A percentile compares a stretch with the other conserved stretches of the same genome.
phyloP scores from a whole-genome alignment of 768 basidiomycete genomes.

The Lanmaoa rubissima region DNA sequence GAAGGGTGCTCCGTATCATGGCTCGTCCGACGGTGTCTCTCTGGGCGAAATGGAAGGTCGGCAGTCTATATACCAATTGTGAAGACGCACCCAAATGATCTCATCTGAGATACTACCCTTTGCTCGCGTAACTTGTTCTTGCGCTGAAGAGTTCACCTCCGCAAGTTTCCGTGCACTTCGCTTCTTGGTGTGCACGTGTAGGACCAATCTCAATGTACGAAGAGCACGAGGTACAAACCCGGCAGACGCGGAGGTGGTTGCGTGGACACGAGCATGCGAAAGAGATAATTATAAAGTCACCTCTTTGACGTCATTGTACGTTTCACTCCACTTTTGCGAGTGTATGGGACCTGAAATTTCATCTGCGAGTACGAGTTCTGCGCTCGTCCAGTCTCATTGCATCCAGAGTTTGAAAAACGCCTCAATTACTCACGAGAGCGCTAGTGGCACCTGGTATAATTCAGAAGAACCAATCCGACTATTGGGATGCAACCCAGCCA shows the following conservation, averaged over 20 bases:
- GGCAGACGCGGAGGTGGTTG: too few species aligned
- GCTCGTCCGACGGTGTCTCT: background rate
- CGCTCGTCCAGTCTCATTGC: too few species aligned
- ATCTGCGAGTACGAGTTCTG: too few species aligned
- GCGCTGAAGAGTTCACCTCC: background rate
- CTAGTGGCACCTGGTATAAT: too few species aligned
- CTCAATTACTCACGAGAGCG: too few species aligned
- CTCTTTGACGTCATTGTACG: background rate
- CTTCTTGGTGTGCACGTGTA: background rate
- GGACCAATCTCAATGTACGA: background rate
- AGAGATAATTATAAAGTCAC: background rate
- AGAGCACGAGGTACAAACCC: too few species aligned
- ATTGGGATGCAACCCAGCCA: too few species aligned
- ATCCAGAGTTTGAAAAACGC: too few species aligned
- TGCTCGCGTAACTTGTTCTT: background rate
- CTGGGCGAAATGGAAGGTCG: background rate
- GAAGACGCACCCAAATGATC: background rate
- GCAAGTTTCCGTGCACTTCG: background rate
- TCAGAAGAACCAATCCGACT: too few species aligned
- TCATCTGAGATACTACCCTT: background rate
- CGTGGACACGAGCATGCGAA: background rate
- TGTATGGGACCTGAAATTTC: too few species aligned
- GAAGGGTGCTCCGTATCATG: background rate
- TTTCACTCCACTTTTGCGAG: background rate
- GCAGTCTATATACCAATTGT: too few species aligned